Percentiles rank a stretch among this genome's conserved stretches.
Conservation (phyloP, 352 stramenopile genomes). For the Pythium monospermum region DNA sequence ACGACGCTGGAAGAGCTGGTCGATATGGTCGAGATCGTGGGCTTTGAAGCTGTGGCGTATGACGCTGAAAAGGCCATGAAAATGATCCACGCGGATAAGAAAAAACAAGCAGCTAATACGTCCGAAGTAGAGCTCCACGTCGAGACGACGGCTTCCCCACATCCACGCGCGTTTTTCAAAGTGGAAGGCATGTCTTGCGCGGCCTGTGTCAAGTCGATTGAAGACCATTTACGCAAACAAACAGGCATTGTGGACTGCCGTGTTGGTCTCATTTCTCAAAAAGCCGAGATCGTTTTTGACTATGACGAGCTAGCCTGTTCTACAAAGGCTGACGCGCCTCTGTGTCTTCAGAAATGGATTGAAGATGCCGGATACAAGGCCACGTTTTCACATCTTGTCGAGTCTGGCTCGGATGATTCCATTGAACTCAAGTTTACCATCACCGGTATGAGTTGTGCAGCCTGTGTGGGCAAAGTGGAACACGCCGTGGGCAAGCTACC, state of each 20-base stretch:
- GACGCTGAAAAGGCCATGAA: conserved; percentile 47
- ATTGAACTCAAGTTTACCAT: conserved; percentile 80
- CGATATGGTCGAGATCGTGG: conserved; percentile 76
- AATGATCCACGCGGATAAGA: conserved; percentile 43
- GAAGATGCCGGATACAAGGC: conserved; percentile 72
- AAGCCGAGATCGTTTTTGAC: conserved; percentile 81
- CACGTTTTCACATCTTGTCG: conserved; percentile 72
- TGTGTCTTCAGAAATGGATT: conserved; percentile 50
- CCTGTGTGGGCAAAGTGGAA: conserved; percentile 69
- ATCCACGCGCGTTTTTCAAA: conserved; percentile 76
- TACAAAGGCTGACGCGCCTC: conserved; percentile 53
- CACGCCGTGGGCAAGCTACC: conserved; percentile 48
- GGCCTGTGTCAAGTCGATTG: conserved; percentile 83
- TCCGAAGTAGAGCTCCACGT: too few relatives aligned
- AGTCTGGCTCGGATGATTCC: conserved; percentile 69
- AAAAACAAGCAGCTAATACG: conserved; percentile 24
- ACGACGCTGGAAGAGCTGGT: conserved; percentile 57
- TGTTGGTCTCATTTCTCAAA: conserved; percentile 82
- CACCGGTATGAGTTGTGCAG: conserved; percentile 55
- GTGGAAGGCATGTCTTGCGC: conserved; percentile 86
- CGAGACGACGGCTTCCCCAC: conserved; percentile 30
- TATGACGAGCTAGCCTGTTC: conserved; percentile 53
- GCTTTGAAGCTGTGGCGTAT: conserved; percentile 55
- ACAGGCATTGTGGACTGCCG: conserved; percentile 69
- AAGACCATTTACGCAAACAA: conserved; percentile 63